Base-by-base conservation (phyloP, 2,329 filamentous ascomycete species). In the Cladorrhinum sp. region DNA sequence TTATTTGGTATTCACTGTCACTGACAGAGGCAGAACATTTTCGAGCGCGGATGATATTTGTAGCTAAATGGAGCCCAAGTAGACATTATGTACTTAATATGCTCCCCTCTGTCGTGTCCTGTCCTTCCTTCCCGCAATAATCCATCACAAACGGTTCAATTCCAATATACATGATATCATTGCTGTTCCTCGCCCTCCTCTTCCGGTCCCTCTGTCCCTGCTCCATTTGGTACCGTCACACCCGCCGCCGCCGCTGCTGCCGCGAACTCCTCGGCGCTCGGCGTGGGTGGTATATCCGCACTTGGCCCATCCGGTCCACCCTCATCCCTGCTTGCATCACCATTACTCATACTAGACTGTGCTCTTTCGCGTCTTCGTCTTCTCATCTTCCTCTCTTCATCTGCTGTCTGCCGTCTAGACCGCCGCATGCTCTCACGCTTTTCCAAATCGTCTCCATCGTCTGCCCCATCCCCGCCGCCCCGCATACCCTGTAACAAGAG, bases 401-500 rank as follows among this genome's bases (percentile, higher is more conserved):
- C 91, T 1, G 91, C 90, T 63, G 85, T 91, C 71, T 93, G 89
- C 69, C 89, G 77, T 68, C 81, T 73, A 64, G 78, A 75, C 72
- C 78, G 82, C 58, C 92, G 78, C 59, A 91, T 79, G 62, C 78
- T 85, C 67, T 87, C 82, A 60, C 85, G 75, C 75, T 81, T 77
- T 72, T 85, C 78, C 20, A 76, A 77, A 36, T 79, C 77, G 2
- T 81, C 82, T 18, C 80, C 81, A 22, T 83, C 84, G 49, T 81
- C 78, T 50, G 85, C 85, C 48, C 86, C 83, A 53, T 87, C 84
- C 1, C 52, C 55, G 48, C 84, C 83, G 24, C 84, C 81, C 61
- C 92, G 85, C 74, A 97, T 88, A 50, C 92, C 92, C 71, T 96
- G 90, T 27, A 98, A 79, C 73, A 97, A 79, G 65, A 88, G 85